Percentiles rank a stretch among this genome's conserved stretches.
phyloP scores from a whole-genome alignment of 495 filamentous ascomycete species.

The Platismatia glauca region DNA sequence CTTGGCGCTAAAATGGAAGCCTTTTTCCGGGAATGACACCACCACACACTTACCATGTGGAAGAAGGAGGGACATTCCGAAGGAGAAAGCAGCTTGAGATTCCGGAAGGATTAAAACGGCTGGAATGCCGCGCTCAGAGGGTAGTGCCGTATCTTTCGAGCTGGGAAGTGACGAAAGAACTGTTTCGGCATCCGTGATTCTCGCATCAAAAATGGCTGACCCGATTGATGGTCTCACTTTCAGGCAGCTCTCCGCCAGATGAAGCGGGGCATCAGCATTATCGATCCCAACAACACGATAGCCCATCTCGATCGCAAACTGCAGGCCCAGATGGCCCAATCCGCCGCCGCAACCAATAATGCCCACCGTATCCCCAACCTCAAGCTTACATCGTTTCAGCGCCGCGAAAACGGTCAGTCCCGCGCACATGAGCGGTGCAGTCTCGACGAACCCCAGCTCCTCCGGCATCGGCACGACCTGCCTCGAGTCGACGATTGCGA shows the following conservation, averaged over 20 bases:
- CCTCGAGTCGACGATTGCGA: background rate
- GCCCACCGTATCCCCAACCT: background rate
- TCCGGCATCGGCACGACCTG: conserved; percentile 2
- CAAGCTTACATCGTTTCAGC: background rate
- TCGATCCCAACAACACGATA: conserved; percentile 1
- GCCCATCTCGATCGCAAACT: conserved; percentile 1
- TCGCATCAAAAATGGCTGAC: conserved; percentile 2
- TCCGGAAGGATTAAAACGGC: conserved; percentile 3
- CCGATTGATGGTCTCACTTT: too few species aligned
- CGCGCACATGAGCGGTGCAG: conserved; percentile 3
- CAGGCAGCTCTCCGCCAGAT: background rate
- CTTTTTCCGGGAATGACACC: conserved; percentile 1
- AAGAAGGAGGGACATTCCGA: background rate
- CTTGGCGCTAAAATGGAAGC: background rate
- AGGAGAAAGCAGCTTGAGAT: background rate
- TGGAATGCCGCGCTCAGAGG: background rate
- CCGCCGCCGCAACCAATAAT: background rate
- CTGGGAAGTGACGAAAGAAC: background rate
- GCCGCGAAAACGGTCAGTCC: background rate
- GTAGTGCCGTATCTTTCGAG: background rate
- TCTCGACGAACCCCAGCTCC: conserved; percentile 3
- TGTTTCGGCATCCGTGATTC: background rate
- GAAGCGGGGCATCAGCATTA: background rate
- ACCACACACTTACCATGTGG: background rate
- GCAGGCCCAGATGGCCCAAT: background rate